Evolutionary conservation across 169 alveolate genomes (phyloP), one percentile per base, ranked within the genome.

Genomic region (Eimeria falciformis): DNA sequence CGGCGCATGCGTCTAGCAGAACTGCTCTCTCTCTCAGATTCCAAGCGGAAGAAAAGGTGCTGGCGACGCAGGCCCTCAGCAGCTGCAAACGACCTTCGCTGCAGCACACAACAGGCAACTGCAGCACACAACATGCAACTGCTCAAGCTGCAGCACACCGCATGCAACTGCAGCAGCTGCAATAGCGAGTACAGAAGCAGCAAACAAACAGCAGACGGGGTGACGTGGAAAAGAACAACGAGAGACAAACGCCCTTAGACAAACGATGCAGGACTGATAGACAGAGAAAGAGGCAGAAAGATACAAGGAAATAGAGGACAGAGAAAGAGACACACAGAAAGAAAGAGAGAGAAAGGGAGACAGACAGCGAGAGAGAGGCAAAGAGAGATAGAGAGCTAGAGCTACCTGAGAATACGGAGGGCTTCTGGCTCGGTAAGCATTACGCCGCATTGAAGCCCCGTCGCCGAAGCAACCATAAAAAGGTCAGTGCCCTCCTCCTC

Each of bases 41-140:
- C 81, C 81, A 69, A 14, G 82, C 82, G 43, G 82, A 7, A 71
- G 82, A 53, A 71, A 71, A 69, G 3, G 81, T 69, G 6, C n/a
- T 53, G 17, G 81, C 81, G 37, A 69, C 43, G 2, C 33, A 27
- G 0, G 14, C 81, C n/a, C 81, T 46, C 55, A 69, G 81, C 81
- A 9, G 81, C 81, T 69, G 81, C 55, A 69, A 53, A n/a, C 81
- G 14, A 5, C 81, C 53, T 27, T 69, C 71, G 0, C n/a, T 50
- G n/a, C 62, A 11, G 7, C 14, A 50, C 62, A 7, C 14, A 7
- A 7, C 7, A 50, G 14, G 7, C 62, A 50, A 50, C 7, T 11
- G n/a, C 62, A 7, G 7, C 7, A 50, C 62, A 50, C 62, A 14
- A 11, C n/a, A 7, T 50, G 62, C 62, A 11, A 14, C 62, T 50